phyloP scores from a whole-genome alignment of 345 rosid genomes.

The Eucalyptus fibrosa region DNA sequence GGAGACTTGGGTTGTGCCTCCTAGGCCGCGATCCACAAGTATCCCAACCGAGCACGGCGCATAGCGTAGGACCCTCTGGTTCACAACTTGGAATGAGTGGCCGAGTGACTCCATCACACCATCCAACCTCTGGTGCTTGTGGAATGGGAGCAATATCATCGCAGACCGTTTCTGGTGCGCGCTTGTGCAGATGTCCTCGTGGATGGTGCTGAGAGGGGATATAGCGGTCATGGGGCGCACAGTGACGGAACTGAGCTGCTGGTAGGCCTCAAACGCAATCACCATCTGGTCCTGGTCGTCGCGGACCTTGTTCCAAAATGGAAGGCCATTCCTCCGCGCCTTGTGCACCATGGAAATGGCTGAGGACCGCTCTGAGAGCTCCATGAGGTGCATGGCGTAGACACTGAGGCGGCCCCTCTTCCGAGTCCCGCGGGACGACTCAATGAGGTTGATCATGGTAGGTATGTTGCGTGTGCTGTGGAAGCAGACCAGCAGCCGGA shows the following conservation, averaged over 20 bases:
- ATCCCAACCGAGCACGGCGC: slow-evolving; percentile 73
- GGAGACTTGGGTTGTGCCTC: slow-evolving; percentile 49
- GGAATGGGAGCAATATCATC: slow-evolving; percentile 52
- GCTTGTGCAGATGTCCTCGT: slow-evolving; percentile 50
- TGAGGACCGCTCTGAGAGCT: slow-evolving; percentile 63
- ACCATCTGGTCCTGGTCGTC: slow-evolving; percentile 38
- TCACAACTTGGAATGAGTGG: slow-evolving; percentile 28
- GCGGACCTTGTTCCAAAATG: slow-evolving; percentile 47
- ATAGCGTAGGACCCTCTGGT: slow-evolving; percentile 24
- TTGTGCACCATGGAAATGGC: slow-evolving; percentile 76
- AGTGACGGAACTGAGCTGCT: slow-evolving; percentile 43
- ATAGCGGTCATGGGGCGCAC: slow-evolving; percentile 82
- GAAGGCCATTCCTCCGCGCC: slow-evolving; percentile 58
- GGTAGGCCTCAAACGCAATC: slow-evolving; percentile 57
- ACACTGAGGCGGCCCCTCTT: slow-evolving; percentile 39
- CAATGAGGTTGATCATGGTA: slow-evolving; percentile 49
- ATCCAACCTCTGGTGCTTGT: slow-evolving; percentile 48
- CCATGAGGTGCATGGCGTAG: slow-evolving; percentile 72
- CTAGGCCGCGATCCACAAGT: slow-evolving; percentile 66
- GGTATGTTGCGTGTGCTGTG: slow-evolving; percentile 57
- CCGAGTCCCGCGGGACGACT: slow-evolving; percentile 52
- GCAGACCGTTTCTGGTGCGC: slow-evolving; percentile 51
- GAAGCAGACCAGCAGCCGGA: slow-evolving; percentile 48
- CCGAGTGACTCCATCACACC: slow-evolving; percentile 58
- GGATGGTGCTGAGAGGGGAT: slow-evolving; percentile 39